These are phyloP conservation scores for Magnaporthales sp. DNA, from an alignment of 2,329 filamentous ascomycete genomes.

Conservation along the genomic window DNA sequence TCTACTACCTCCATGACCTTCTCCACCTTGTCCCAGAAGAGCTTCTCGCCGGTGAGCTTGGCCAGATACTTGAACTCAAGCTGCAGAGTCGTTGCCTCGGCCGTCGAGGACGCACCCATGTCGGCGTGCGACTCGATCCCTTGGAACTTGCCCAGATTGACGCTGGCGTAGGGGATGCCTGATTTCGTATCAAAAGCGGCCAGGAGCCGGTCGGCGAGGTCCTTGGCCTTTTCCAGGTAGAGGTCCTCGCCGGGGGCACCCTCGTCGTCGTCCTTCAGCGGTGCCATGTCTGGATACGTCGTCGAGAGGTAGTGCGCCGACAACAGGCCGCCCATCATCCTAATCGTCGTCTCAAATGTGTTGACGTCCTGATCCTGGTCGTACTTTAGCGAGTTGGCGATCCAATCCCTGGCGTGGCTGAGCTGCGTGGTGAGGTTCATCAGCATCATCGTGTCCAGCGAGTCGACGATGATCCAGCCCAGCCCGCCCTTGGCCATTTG, in stretches of 20 bases:
- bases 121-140: slow-evolving; percentile 79
- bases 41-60: slow-evolving; percentile 83
- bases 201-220: slow-evolving; percentile 79
- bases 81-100: slow-evolving; percentile 86
- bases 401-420: slow-evolving; percentile 80
- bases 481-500: slow-evolving; percentile 85
- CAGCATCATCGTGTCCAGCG: slow-evolving; percentile 91
- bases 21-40: slow-evolving; percentile 89
- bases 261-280: slow-evolving; percentile 60
- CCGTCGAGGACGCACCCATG: slow-evolving; percentile 82
- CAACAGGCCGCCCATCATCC: slow-evolving; percentile 88
- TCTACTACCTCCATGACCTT: slow-evolving; percentile 89
- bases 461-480: slow-evolving; percentile 97
- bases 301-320: slow-evolving; percentile 94
- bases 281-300: slow-evolving; percentile 69
- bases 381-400: slow-evolving; percentile 71
- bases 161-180: slow-evolving; percentile 82
- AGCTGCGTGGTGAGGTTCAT: slow-evolving; percentile 93
- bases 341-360: slow-evolving; percentile 95
- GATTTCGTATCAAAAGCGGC: slow-evolving; percentile 81
- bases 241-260: slow-evolving; percentile 76
- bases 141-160: slow-evolving; percentile 71
- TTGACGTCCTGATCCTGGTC: slow-evolving; percentile 93
- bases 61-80: slow-evolving; percentile 96
- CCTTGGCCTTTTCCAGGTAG: slow-evolving; percentile 91